Evolutionary conservation across 1,284 basidiomycete genomes (phyloP).

Genomic region (Rhodotorula sp.): DNA sequence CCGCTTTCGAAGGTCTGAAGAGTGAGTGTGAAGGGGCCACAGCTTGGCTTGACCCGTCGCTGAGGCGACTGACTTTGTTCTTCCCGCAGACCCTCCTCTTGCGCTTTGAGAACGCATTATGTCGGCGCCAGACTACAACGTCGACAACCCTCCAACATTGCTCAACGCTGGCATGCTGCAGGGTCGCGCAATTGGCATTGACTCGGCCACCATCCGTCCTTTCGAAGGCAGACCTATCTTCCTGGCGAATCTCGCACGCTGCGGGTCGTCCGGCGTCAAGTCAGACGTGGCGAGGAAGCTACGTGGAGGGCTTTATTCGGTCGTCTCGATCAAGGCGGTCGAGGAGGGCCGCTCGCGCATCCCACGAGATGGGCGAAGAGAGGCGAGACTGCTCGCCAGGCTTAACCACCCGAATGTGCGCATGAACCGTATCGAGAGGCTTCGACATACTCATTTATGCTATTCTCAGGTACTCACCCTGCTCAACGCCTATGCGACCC

Average conservation of each 20-base stretch:
- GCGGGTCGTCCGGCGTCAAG: neutral
- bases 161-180: slow-evolving; percentile 9
- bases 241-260: neutral
- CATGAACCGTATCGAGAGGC: neutral
- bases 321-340: slow-evolving; percentile 29
- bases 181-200: slow-evolving; percentile 14
- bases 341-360: slow-evolving; percentile 22
- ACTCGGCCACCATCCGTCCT: slow-evolving; percentile 12
- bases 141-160: slow-evolving; percentile 12
- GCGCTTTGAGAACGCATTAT: no score
- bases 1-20: no score
- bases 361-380: slow-evolving; percentile 30
- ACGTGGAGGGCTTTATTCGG: neutral
- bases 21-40: no score
- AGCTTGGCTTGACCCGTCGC: no score
- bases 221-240: neutral
- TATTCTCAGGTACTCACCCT: slow-evolving; percentile 26
- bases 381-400: slow-evolving; percentile 24
- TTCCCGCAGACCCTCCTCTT: no score
- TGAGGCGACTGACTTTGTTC: no score
- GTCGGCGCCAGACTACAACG: slow-evolving; percentile 18
- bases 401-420: slow-evolving; percentile 34
- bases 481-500: slow-evolving; percentile 37
- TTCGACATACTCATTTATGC: no score
- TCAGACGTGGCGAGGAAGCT: neutral